Percentiles rank a stretch among this genome's conserved stretches.
phyloP scores from a whole-genome alignment of 2,329 filamentous ascomycete genomes.

The Colletotrichum cordylinicola region DNA sequence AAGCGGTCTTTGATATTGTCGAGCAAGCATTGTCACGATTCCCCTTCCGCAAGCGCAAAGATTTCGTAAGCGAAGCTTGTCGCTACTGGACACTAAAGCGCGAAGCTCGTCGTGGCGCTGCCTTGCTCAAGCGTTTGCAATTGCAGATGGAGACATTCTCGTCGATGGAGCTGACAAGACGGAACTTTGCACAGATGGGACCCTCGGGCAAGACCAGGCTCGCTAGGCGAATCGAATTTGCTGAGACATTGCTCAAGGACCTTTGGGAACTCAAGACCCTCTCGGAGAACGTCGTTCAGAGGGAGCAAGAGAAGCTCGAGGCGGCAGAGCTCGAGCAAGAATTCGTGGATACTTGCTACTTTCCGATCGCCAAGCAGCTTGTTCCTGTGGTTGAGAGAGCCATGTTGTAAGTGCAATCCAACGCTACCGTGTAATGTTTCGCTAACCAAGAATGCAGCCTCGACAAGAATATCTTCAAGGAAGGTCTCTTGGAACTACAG shows the following conservation, averaged over 20 bases:
- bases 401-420: conserved; percentile 68
- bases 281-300: conserved; percentile 72
- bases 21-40: conserved; percentile 85
- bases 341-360: conserved; percentile 89
- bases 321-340: conserved; percentile 77
- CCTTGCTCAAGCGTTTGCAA: conserved; percentile 90
- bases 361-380: conserved; percentile 81
- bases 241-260: conserved; percentile 75
- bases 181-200: conserved; percentile 96
- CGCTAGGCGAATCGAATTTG: conserved; percentile 86
- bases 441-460: conserved; percentile 57
- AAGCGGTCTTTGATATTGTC: conserved; percentile 85
- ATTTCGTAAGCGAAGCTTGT: conserved; percentile 91
- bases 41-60: conserved; percentile 80
- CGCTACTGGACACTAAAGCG: conserved; percentile 98
- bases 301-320: conserved; percentile 80
- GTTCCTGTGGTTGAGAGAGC: conserved; percentile 82
- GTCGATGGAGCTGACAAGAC: conserved; percentile 94
- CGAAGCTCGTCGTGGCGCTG: conserved; percentile 88
- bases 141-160: conserved; percentile 96
- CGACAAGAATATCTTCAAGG: conserved; percentile 67
- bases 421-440: conserved; percentile 22
- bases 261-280: conserved; percentile 77
- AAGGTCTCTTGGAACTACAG: conserved; percentile 56
- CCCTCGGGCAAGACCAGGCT: conserved; percentile 80